Percentiles rank a stretch among this genome's conserved stretches.
These are phyloP conservation scores for Solanum ossicruentum DNA, from an alignment of 257 asterid genomes.

Conservation along the genomic window DNA sequence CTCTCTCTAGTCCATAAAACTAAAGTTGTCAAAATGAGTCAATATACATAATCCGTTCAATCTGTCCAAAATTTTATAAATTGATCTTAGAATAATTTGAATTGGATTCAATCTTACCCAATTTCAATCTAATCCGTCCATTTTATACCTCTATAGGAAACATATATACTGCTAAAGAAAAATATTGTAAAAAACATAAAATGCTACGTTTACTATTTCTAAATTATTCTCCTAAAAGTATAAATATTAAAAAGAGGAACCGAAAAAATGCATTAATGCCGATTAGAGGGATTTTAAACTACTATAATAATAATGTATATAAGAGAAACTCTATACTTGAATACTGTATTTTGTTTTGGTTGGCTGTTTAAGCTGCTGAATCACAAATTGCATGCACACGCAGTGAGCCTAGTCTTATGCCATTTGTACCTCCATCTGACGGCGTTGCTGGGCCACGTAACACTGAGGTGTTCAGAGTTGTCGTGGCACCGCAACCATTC, in stretches of 20 bases:
- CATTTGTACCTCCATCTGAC: background rate
- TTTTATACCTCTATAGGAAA: no score
- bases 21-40: no score
- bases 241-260: no score
- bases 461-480: background rate
- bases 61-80: fast-evolving
- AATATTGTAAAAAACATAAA: no score
- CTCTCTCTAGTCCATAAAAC: no score
- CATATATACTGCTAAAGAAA: no score
- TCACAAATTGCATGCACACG: background rate
- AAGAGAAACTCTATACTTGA: background rate
- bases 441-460: background rate
- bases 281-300: background rate
- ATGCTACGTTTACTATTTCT: no score
- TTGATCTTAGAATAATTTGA: no score
- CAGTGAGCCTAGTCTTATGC: background rate
- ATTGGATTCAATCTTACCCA: no score
- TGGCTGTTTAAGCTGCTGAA: background rate
- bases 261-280: no score
- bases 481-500: background rate
- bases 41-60: no score
- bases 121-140: no score
- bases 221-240: background rate
- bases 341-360: background rate
- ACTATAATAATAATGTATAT: background rate